Conservation (phyloP, 2,329 filamentous ascomycete genomes). For the Alternaria atra region DNA sequence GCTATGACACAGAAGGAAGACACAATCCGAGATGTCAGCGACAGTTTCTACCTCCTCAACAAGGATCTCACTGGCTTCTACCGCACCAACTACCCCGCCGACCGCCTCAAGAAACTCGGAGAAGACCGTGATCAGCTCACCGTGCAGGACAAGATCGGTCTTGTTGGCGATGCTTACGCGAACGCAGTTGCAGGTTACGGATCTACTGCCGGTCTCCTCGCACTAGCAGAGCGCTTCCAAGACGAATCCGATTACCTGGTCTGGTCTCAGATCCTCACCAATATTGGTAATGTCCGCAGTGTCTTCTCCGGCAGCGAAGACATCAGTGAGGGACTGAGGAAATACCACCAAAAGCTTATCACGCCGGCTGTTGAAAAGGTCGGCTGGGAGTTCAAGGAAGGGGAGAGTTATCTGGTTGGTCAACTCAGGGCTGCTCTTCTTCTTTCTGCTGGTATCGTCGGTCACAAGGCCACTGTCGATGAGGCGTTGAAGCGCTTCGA, state of each 20-base stretch:
- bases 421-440: conserved; percentile 86
- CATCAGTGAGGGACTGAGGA: conserved; percentile 76
- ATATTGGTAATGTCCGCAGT: conserved; percentile 79
- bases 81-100: conserved; percentile 90
- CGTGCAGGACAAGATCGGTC: conserved; percentile 89
- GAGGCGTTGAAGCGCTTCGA: conserved; percentile 84
- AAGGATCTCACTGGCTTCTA: conserved; percentile 89
- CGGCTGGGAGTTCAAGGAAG: conserved; percentile 82
- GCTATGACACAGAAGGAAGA: conserved; percentile 80
- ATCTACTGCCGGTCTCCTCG: conserved; percentile 80
- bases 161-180: conserved; percentile 88
- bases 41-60: conserved; percentile 93
- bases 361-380: conserved; percentile 77
- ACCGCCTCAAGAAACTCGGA: conserved; percentile 81
- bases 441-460: conserved; percentile 74
- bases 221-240: conserved; percentile 84
- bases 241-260: conserved; percentile 86
- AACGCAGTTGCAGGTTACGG: conserved; percentile 88
- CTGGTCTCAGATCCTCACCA: conserved; percentile 84
- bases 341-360: conserved; percentile 81
- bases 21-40: conserved; percentile 76
- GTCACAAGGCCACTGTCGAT: conserved; percentile 75
- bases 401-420: conserved; percentile 82
- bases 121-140: conserved; percentile 78
- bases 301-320: conserved; percentile 81